Percentiles rank a stretch among this genome's conserved stretches.
These are phyloP conservation scores for Primulina tabacum DNA, from an alignment of 257 asterid genomes.

Conservation along the genomic window DNA sequence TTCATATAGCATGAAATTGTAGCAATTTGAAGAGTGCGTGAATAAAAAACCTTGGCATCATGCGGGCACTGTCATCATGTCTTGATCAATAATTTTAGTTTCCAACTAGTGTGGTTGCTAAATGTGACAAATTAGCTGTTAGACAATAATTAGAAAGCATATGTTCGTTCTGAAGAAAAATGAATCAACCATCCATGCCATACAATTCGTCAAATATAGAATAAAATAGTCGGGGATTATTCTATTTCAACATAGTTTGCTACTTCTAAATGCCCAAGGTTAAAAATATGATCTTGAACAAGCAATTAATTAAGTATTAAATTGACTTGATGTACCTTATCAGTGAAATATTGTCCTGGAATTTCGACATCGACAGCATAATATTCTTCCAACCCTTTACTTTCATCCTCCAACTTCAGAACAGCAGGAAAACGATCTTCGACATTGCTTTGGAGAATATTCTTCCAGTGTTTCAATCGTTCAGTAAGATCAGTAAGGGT, in stretches of 20 bases:
- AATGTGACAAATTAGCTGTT: too few relatives aligned
- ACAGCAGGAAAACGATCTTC: constrained; percentile 98
- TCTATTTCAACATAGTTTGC: background rate
- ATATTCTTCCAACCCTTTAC: constrained; percentile 94
- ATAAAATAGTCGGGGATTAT: background rate
- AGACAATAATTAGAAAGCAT: too few relatives aligned
- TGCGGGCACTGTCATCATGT: too few relatives aligned
- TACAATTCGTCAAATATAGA: background rate
- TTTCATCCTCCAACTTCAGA: constrained; percentile 94
- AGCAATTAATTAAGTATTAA: background rate
- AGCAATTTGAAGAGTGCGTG: too few relatives aligned
- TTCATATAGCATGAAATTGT: too few relatives aligned
- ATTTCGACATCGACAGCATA: constrained; percentile 98
- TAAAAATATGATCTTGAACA: too few relatives aligned
- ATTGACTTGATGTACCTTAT: constrained; percentile 55
- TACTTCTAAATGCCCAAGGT: too few relatives aligned
- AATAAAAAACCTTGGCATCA: too few relatives aligned
- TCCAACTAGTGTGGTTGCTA: too few relatives aligned
- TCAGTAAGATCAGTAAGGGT: constrained; percentile 95
- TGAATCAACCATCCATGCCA: background rate
- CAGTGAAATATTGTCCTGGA: constrained; percentile 96
- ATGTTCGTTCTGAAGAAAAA: background rate
- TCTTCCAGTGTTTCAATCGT: constrained; percentile 93
- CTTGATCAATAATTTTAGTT: too few relatives aligned
- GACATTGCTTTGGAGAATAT: constrained; percentile 91